Evolutionary conservation across 148 eudicot genomes (phyloP), one percentile per base, ranked within the genome.

Genomic region (Chenopodium suecicum): DNA sequence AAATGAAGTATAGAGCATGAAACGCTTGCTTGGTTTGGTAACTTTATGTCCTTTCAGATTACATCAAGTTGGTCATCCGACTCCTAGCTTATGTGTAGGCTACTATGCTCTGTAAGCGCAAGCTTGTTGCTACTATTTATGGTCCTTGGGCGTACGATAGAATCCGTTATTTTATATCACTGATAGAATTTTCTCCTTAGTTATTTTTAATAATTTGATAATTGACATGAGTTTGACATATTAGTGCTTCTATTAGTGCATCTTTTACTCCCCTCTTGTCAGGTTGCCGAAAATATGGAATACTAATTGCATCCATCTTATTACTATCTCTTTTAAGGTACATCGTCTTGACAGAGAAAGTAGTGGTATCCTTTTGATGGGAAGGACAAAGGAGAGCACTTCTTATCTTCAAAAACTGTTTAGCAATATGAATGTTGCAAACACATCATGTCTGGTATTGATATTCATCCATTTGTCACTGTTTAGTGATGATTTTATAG

Each of bases 331-430:
- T 9, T 70, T 56, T 22, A 80, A 95, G 98, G 97, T 95, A 54
- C 98, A 92, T 82, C 98, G 98, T 83, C 94, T 95, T 83, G 98
- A 95, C 80, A 88, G 94, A 88, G 98, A 95, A 87, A 91, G 90
- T 86, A 95, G 98, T 83, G 98, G 98, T 73, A 87, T 93, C 63
- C 80, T 89, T 41, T 80, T 95, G 77, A 93, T 95, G 98, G 98
- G 97, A 70, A 93, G 98, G 87, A 92, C 98, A 50, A 91, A 86
- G 80, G 93, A 89, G 84, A 93, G 92, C 85, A 82, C 87, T 70
- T 79, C 90, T 79, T 82, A 89, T 88, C 93, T 94, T 80, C 92
- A 92, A 44, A 88, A 86, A 85, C 82, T 95, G 81, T 92, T 93
- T 89, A 84, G 90, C 84, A 83, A 92, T 78, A 66, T 77, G 46